Evolutionary conservation across 2,329 filamentous ascomycete species (phyloP).

Genomic region (Paramyrothecium roridum): DNA sequence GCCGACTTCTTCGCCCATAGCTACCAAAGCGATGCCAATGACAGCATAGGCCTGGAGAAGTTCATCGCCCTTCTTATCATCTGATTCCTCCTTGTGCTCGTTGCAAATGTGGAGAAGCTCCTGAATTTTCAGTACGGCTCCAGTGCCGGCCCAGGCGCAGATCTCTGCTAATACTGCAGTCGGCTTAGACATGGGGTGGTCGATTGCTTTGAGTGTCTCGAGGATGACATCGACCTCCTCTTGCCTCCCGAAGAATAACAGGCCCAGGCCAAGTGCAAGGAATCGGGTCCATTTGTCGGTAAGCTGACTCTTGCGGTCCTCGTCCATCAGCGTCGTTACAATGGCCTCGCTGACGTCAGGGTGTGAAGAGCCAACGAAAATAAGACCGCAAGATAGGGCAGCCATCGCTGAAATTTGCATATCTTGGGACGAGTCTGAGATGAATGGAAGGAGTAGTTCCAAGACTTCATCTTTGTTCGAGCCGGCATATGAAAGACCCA

Average conservation of each 20-base stretch:
- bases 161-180: slow-evolving; percentile 92
- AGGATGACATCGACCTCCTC: slow-evolving; percentile 98
- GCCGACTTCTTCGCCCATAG: slow-evolving; percentile 97
- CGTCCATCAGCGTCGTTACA: slow-evolving; percentile 87
- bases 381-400: slow-evolving; percentile 81
- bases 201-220: slow-evolving; percentile 93
- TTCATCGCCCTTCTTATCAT: slow-evolving; percentile 94
- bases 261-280: slow-evolving; percentile 86
- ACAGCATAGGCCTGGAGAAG: slow-evolving; percentile 95
- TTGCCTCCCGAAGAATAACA: slow-evolving; percentile 94
- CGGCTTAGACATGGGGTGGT: slow-evolving; percentile 96
- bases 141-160: slow-evolving; percentile 96
- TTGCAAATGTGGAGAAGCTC: slow-evolving; percentile 98
- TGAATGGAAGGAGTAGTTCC: slow-evolving; percentile 80
- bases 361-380: slow-evolving; percentile 91
- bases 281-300: slow-evolving; percentile 99
- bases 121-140: slow-evolving; percentile 94
- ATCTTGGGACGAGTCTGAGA: slow-evolving; percentile 76
- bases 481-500: slow-evolving; percentile 90
- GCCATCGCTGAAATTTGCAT: slow-evolving; percentile 98
- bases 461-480: slow-evolving; percentile 89
- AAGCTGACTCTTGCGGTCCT: slow-evolving; percentile 83
- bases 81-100: slow-evolving; percentile 90
- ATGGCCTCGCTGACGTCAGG: slow-evolving; percentile 90
- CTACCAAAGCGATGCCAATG: slow-evolving; percentile 86